Evolutionary conservation across 2,329 filamentous ascomycete genomes (phyloP).

Genomic region (Hypoxylon sp.): DNA sequence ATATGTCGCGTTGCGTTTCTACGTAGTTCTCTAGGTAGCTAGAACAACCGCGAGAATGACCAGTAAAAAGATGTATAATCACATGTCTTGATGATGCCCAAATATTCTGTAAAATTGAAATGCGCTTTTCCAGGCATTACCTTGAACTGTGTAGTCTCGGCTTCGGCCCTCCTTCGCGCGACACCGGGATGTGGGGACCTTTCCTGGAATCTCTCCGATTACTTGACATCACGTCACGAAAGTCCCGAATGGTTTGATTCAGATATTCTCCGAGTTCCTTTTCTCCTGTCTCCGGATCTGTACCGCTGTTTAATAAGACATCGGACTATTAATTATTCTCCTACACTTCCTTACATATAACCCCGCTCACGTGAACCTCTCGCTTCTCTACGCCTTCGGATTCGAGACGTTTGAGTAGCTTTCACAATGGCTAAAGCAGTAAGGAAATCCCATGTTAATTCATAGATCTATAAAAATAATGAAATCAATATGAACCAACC

Average conservation of each 20-base stretch:
- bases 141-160: slow-evolving; percentile 13
- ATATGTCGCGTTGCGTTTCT: slow-evolving; percentile 17
- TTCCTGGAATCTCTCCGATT: slow-evolving; percentile 16
- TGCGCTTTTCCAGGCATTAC: background rate
- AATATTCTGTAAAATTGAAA: background rate
- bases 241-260: slow-evolving; percentile 32
- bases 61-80: slow-evolving; percentile 28
- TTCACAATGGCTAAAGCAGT: slow-evolving; percentile 50
- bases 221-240: slow-evolving; percentile 36
- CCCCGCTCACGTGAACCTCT: background rate
- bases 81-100: background rate
- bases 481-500: background rate
- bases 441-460: slow-evolving; percentile 15
- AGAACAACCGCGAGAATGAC: slow-evolving; percentile 32
- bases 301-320: background rate
- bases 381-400: background rate
- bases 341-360: slow-evolving; percentile 1
- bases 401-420: background rate
- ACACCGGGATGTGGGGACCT: slow-evolving; percentile 37
- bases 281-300: background rate
- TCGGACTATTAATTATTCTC: slow-evolving; percentile 6
- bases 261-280: slow-evolving; percentile 23
- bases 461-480: background rate
- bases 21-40: slow-evolving; percentile 17
- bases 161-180: slow-evolving; percentile 9